These are phyloP conservation scores for Pythium vanterpoolii DNA, from an alignment of 352 stramenopile genomes.

Conservation along the genomic window DNA sequence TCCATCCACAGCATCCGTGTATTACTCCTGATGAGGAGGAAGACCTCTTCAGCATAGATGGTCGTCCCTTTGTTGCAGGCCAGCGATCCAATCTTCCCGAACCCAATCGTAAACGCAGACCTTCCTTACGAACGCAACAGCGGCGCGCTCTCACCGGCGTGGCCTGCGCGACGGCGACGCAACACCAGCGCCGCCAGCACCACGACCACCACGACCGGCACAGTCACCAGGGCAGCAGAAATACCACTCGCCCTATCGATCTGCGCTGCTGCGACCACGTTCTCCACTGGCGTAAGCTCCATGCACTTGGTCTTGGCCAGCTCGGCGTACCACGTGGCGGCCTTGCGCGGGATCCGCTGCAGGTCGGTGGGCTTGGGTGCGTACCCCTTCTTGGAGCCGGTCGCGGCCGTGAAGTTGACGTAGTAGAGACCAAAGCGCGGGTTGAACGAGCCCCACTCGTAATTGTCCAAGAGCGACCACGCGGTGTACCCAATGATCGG, in stretches of 20 bases:
- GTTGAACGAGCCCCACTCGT: constrained; percentile 88
- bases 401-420: constrained; percentile 48
- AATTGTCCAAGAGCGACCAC: constrained; percentile 94
- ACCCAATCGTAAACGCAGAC: too few species aligned
- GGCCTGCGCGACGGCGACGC: constrained; percentile 2
- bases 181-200: neutral
- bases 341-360: constrained; percentile 36
- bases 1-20: too few species aligned
- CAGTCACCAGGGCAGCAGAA: neutral
- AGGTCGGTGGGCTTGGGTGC: constrained; percentile 28
- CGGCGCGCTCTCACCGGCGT: constrained; percentile 1
- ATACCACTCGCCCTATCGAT: neutral
- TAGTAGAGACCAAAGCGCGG: constrained; percentile 67
- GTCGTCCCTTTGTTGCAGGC: too few species aligned
- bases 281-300: constrained; percentile 6
- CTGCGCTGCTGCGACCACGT: neutral
- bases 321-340: constrained; percentile 56
- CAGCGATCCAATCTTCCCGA: too few species aligned
- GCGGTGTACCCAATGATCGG: constrained; percentile 90
- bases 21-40: too few species aligned
- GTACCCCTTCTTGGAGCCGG: constrained; percentile 33
- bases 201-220: neutral
- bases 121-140: constrained; percentile 6
- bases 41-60: too few species aligned
- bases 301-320: constrained; percentile 65